A percentile compares a stretch with the other conserved stretches of the same genome.
Evolutionary conservation across 1,284 basidiomycete genomes (phyloP).

Genomic region (Peniophora sp.): DNA sequence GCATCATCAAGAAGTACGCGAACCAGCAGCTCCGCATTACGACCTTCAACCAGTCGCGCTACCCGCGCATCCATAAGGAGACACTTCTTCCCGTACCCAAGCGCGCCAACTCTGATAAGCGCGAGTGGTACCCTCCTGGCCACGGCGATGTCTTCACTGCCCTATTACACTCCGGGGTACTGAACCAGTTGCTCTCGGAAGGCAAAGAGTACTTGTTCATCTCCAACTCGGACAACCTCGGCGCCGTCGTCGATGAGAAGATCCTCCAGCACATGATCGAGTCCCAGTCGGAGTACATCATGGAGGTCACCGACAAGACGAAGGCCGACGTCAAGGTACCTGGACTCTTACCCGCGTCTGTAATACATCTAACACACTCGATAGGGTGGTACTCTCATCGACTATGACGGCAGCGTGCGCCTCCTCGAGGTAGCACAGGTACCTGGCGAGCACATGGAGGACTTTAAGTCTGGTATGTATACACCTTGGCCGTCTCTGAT

Average conservation of each 20-base stretch:
- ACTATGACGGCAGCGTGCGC: conserved; percentile 92
- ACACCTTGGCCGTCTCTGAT: background rate
- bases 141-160: conserved; percentile 98
- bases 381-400: conserved; percentile 93
- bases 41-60: conserved; percentile 97
- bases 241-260: conserved; percentile 85
- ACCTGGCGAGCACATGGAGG: conserved; percentile 94
- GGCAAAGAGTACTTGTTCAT: conserved; percentile 99
- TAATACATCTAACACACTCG: background rate
- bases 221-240: conserved; percentile 98
- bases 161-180: conserved; percentile 88
- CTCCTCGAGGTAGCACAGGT: conserved; percentile 99
- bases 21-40: conserved; percentile 96
- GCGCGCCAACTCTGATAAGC: conserved; percentile 86
- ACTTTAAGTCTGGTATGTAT: conserved; percentile 80
- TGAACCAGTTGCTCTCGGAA: conserved; percentile 90
- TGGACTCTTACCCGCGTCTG: background rate
- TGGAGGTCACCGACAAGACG: conserved; percentile 99
- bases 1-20: conserved; percentile 99
- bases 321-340: conserved; percentile 92
- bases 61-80: conserved; percentile 97
- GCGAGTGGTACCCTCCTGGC: conserved; percentile 97
- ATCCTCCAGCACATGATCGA: conserved; percentile 87
- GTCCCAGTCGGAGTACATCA: conserved; percentile 77
- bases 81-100: conserved; percentile 86